These are phyloP conservation scores for Chrysosphaeria jannelii DNA, from an alignment of 2,329 filamentous ascomycete species.

Conservation along the genomic window DNA sequence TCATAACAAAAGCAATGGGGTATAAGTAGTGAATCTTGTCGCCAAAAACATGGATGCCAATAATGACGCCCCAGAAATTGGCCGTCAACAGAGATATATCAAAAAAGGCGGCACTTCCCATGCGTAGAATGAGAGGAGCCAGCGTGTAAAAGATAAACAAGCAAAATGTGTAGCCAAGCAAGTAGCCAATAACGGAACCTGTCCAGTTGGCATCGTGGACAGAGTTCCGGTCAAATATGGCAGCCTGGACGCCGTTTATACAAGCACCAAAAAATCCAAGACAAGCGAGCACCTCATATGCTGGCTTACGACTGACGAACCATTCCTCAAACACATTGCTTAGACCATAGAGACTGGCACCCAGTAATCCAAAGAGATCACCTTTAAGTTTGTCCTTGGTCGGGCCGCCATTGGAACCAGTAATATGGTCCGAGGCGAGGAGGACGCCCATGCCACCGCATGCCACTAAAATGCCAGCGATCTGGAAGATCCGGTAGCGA, in stretches of 20 bases:
- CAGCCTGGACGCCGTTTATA: slow-evolving; percentile 76
- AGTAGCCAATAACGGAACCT: slow-evolving; percentile 41
- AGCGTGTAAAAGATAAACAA: slow-evolving; percentile 66
- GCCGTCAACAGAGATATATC: slow-evolving; percentile 82
- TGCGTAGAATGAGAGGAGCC: slow-evolving; percentile 63
- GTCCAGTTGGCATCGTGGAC: slow-evolving; percentile 38
- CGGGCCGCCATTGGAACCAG: slow-evolving; percentile 36
- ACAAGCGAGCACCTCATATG: slow-evolving; percentile 85
- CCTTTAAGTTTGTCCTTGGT: slow-evolving; percentile 55
- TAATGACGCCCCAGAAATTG: slow-evolving; percentile 92
- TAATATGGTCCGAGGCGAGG: slow-evolving; percentile 66
- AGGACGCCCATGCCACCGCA: slow-evolving; percentile 75
- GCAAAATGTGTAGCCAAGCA: slow-evolving; percentile 68
- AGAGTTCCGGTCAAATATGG: slow-evolving; percentile 60
- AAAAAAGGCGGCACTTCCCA: slow-evolving; percentile 80
- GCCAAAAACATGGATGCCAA: slow-evolving; percentile 66
- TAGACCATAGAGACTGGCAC: slow-evolving; percentile 73
- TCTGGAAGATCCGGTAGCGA: slow-evolving; percentile 61
- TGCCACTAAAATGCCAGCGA: slow-evolving; percentile 64
- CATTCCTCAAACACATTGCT: slow-evolving; percentile 86
- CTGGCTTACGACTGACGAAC: slow-evolving; percentile 56
- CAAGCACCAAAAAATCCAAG: slow-evolving; percentile 63
- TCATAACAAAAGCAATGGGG: slow-evolving; percentile 80
- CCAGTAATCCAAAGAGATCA: slow-evolving; percentile 70
- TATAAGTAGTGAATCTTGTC: slow-evolving; percentile 67